Conservation (phyloP, 2,329 filamentous ascomycete species). For the Botrytis galanthina region DNA sequence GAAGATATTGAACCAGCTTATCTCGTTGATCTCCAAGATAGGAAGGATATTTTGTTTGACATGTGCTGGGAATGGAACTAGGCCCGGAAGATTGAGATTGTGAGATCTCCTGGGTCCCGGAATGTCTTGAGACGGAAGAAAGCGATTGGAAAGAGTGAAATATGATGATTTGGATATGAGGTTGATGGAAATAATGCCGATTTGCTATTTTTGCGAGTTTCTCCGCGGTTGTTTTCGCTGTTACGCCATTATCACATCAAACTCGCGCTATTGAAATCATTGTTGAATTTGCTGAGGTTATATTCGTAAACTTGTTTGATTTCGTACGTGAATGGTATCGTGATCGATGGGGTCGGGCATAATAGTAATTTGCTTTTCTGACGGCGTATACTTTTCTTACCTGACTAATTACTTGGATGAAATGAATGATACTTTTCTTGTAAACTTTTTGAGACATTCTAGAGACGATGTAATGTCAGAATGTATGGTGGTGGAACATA, state of each 20-base stretch:
- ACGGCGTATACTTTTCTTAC: conserved; percentile 8
- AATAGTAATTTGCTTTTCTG: conserved; percentile 4
- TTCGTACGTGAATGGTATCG: not conserved
- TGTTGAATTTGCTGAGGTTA: conserved; percentile 6
- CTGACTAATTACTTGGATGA: conserved; percentile 6
- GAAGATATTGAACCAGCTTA: conserved; percentile 2
- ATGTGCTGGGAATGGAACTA: not conserved
- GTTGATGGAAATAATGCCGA: not conserved
- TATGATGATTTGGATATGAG: not conserved
- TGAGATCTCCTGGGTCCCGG: not conserved
- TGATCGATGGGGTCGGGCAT: conserved; percentile 7
- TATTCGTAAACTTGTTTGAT: not conserved
- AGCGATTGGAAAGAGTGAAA: not conserved
- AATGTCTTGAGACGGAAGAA: not conserved
- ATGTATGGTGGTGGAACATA: conserved; percentile 6
- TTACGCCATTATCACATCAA: not conserved
- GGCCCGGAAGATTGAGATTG: not conserved
- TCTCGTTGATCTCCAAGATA: conserved; percentile 18
- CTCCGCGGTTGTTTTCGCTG: not conserved
- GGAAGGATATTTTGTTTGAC: conserved; percentile 14
- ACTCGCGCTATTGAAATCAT: conserved; percentile 3
- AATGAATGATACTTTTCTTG: conserved; percentile 15
- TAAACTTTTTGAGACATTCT: conserved; percentile 19
- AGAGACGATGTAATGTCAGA: conserved; percentile 11
- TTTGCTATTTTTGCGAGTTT: not conserved